phyloP scores from a whole-genome alignment of 169 alveolate species.

The Eimeria maxima region DNA sequence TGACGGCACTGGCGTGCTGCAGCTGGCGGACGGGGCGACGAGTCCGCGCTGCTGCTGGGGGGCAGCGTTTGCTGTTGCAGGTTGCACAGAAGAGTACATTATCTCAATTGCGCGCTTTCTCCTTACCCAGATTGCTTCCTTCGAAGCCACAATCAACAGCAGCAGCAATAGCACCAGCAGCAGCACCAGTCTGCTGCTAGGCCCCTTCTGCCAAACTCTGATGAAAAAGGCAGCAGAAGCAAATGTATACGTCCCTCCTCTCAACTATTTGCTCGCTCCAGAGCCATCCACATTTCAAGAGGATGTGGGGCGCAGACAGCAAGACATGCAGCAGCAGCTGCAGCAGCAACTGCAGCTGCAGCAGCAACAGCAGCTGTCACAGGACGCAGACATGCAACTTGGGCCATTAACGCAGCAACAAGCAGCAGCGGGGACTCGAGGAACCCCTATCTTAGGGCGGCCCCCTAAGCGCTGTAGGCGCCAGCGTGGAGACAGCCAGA shows the following conservation, averaged over 20 bases:
- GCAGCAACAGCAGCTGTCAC: slow-evolving; percentile 40
- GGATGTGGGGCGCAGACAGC: background rate
- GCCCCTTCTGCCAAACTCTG: slow-evolving; percentile 53
- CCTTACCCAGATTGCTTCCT: slow-evolving; percentile 74
- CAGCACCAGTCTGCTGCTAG: background rate
- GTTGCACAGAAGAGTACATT: slow-evolving; percentile 79
- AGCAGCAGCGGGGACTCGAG: background rate
- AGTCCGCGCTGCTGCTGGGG: slow-evolving; percentile 77
- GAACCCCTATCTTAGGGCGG: background rate
- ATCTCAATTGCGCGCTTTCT: slow-evolving; percentile 45
- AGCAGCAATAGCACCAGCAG: background rate
- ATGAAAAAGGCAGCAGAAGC: slow-evolving; percentile 5
- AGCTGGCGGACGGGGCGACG: slow-evolving; percentile 53
- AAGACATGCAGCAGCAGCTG: too few species aligned
- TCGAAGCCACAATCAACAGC: slow-evolving; percentile 34
- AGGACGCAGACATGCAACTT: background rate
- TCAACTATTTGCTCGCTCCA: slow-evolving; percentile 4
- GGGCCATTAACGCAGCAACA: too few species aligned
- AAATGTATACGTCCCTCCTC: background rate
- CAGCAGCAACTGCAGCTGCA: background rate
- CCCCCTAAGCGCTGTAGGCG: slow-evolving; percentile 48
- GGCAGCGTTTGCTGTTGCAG: slow-evolving; percentile 75
- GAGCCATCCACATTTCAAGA: background rate
- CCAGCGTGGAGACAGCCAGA: slow-evolving; percentile 26
- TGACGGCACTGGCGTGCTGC: slow-evolving; percentile 75